Evolutionary conservation across 75 land plant species (phyloP).

Genomic region (Pseudotsuga menziesii): DNA sequence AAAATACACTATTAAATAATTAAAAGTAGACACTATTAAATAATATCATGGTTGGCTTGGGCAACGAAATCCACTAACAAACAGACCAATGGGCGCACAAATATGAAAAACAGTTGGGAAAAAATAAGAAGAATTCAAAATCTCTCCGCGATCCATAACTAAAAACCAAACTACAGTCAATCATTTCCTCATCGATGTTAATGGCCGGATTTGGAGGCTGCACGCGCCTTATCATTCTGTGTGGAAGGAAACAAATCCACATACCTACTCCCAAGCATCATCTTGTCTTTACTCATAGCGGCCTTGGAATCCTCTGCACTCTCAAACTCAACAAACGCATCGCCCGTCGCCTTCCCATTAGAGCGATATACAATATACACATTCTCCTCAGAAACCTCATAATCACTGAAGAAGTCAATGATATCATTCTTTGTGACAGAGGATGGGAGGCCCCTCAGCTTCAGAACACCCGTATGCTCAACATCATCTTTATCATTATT

Average conservation of each 20-base stretch:
- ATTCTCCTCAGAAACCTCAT: slow-evolving; percentile 44
- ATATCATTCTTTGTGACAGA: slow-evolving; percentile 67
- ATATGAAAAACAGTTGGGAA: no score
- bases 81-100: no score
- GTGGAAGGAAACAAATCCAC: slow-evolving; percentile 92
- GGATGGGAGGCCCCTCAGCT: slow-evolving; percentile 85
- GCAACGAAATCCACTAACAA: no score
- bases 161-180: no score
- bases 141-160: no score
- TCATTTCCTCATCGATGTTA: no score
- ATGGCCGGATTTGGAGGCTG: no score
- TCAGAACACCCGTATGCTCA: slow-evolving; percentile 74
- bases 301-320: slow-evolving; percentile 64
- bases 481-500: slow-evolving; percentile 37
- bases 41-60: no score
- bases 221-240: slow-evolving; percentile 19
- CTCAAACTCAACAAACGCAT: slow-evolving; percentile 82
- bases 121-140: no score
- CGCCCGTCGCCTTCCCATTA: slow-evolving; percentile 91
- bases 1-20: no score
- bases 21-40: no score
- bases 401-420: slow-evolving; percentile 70
- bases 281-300: slow-evolving; percentile 93
- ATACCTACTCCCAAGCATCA: slow-evolving; percentile 79
- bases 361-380: slow-evolving; percentile 67